Conservation (phyloP, 345 rosid genomes). For the Turritis glabra region DNA sequence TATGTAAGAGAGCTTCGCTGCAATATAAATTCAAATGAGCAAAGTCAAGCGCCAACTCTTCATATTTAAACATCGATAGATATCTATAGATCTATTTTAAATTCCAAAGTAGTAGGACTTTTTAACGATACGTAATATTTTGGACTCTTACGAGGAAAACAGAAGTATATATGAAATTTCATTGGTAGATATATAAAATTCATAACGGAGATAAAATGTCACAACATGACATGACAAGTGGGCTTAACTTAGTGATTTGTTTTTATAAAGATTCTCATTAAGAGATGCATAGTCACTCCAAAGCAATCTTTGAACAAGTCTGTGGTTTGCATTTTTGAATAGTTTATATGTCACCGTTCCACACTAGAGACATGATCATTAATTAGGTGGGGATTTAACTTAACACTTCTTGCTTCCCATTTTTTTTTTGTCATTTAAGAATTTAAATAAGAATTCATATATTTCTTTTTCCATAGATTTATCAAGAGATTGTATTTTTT, state of each 20-base stretch:
- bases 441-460: too few relatives aligned
- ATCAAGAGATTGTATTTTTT: neutral
- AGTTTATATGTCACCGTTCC: neutral
- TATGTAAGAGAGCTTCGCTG: neutral
- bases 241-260: neutral
- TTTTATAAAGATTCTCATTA: neutral
- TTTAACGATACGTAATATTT: neutral
- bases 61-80: neutral
- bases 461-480: too few relatives aligned
- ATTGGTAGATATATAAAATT: neutral
- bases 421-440: too few relatives aligned
- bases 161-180: neutral
- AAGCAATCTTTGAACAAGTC: conserved; percentile 8
- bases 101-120: neutral
- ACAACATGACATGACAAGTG: neutral
- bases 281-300: neutral
- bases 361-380: conserved; percentile 11
- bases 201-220: neutral
- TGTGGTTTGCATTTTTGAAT: neutral
- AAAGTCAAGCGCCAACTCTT: conserved; percentile 4
- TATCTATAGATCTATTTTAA: neutral
- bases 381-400: neutral
- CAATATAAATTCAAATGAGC: neutral
- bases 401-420: too few relatives aligned
- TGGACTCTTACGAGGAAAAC: neutral